Evolutionary conservation across 169 alveolate genomes (phyloP).

Genomic region (Plasmodium inui): DNA sequence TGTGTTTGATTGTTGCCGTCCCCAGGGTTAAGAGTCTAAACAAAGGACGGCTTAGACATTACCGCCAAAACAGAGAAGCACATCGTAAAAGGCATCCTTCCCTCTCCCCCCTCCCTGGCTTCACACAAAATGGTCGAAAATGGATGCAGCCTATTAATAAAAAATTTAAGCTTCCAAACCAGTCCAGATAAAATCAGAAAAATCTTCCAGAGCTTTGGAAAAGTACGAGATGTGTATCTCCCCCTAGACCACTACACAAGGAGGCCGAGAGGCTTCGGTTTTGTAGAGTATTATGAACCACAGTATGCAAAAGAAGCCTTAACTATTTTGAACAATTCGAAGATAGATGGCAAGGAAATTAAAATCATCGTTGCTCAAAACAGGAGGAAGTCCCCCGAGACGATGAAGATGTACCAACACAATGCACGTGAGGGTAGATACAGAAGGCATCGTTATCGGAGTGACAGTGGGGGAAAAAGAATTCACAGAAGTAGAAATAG

Average conservation of each 20-base stretch:
- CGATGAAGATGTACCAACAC: slow-evolving; percentile 85
- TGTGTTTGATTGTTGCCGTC: too few relatives aligned
- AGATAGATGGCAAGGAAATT: slow-evolving; percentile 90
- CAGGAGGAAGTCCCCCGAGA: slow-evolving; percentile 92
- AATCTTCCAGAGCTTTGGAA: slow-evolving; percentile 88
- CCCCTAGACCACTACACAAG: slow-evolving; percentile 87
- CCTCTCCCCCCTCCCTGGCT: neutral
- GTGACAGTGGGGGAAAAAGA: neutral
- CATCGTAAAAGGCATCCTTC: neutral
- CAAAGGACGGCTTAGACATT: neutral
- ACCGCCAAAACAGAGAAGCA: neutral
- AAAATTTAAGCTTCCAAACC: slow-evolving; percentile 88
- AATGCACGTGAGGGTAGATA: slow-evolving; percentile 14
- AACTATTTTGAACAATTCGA: slow-evolving; percentile 87
- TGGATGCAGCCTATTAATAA: slow-evolving; percentile 85
- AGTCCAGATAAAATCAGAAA: slow-evolving; percentile 87
- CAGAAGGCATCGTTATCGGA: neutral
- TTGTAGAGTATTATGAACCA: slow-evolving; percentile 91
- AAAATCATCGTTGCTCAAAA: slow-evolving; percentile 92
- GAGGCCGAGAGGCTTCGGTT: slow-evolving; percentile 93
- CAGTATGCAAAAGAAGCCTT: slow-evolving; percentile 91
- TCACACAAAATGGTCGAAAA: slow-evolving; percentile 26
- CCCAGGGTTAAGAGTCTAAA: too few relatives aligned
- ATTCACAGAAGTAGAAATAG: neutral
- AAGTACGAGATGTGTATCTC: slow-evolving; percentile 90